phyloP scores from a whole-genome alignment of 306 rosid genomes.

The Malus fusca region DNA sequence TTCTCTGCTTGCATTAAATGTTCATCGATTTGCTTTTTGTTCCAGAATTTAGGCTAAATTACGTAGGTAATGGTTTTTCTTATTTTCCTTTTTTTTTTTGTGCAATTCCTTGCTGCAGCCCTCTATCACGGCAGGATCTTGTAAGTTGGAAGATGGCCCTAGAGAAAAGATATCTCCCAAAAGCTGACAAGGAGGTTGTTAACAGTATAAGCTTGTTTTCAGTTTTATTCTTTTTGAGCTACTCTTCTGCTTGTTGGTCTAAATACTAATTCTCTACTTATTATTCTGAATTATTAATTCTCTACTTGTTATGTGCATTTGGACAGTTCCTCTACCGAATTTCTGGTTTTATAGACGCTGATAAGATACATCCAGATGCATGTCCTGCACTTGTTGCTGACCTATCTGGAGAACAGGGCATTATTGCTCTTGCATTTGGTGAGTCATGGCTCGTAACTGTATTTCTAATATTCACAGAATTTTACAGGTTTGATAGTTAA shows the following conservation, averaged over 20 bases:
- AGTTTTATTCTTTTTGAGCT: conserved; percentile 8
- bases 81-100: conserved; percentile 6
- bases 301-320: conserved; percentile 17
- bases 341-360: conserved; percentile 88
- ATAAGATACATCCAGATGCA: conserved; percentile 89
- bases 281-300: conserved; percentile 19
- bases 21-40: conserved; percentile 13
- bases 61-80: neutral
- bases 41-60: conserved; percentile 9
- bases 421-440: conserved; percentile 96
- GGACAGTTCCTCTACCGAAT: conserved; percentile 63
- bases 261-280: conserved; percentile 16
- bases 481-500: neutral
- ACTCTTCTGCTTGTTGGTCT: conserved; percentile 14
- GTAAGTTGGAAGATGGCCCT: conserved; percentile 96
- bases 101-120: conserved; percentile 45
- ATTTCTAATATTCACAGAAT: neutral
- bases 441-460: conserved; percentile 19
- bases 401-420: conserved; percentile 89
- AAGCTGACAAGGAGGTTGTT: conserved; percentile 79
- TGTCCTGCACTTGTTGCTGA: conserved; percentile 98
- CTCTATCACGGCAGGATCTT: conserved; percentile 94
- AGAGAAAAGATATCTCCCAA: conserved; percentile 87
- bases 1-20: conserved; percentile 8
- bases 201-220: conserved; percentile 20